These are phyloP conservation scores for Abortiporus biennis DNA, from an alignment of 1,284 basidiomycete genomes.

Conservation along the genomic window DNA sequence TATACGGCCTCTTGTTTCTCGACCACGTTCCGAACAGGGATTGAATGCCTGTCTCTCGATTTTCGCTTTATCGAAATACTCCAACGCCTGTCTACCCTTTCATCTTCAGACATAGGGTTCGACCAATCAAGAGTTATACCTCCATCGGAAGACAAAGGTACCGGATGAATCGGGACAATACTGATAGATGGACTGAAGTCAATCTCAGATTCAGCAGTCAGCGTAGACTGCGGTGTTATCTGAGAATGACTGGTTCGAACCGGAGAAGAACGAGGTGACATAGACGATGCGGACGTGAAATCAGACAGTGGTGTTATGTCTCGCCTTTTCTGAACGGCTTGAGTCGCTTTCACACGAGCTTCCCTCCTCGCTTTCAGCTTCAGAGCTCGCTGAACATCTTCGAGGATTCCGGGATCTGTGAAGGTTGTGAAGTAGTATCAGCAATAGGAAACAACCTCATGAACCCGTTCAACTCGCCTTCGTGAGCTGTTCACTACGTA, in stretches of 20 bases:
- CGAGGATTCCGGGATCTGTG: slow-evolving; percentile 66
- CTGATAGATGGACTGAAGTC: slow-evolving; percentile 69
- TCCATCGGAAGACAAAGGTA: slow-evolving; percentile 60
- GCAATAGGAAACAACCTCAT: neutral
- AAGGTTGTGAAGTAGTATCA: neutral
- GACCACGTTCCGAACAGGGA: slow-evolving; percentile 30
- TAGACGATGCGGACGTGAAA: slow-evolving; percentile 23
- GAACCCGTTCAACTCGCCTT: slow-evolving; percentile 38
- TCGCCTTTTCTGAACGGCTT: slow-evolving; percentile 20
- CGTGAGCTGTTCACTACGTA: slow-evolving; percentile 41
- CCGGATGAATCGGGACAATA: slow-evolving; percentile 37
- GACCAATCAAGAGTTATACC: slow-evolving; percentile 70
- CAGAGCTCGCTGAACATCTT: slow-evolving; percentile 69
- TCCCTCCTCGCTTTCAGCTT: slow-evolving; percentile 66
- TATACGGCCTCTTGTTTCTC: slow-evolving; percentile 26
- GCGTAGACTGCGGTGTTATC: slow-evolving; percentile 6
- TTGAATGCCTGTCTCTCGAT: slow-evolving; percentile 45
- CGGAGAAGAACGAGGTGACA: slow-evolving; percentile 31
- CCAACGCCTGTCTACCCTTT: slow-evolving; percentile 55
- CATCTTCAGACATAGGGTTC: slow-evolving; percentile 42
- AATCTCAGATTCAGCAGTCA: slow-evolving; percentile 38
- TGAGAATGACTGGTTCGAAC: slow-evolving; percentile 16
- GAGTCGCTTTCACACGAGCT: slow-evolving; percentile 44
- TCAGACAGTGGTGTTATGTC: slow-evolving; percentile 20
- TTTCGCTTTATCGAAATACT: slow-evolving; percentile 53